These are phyloP conservation scores for Acacia acuminata DNA, from an alignment of 306 rosid genomes.

Conservation along the genomic window DNA sequence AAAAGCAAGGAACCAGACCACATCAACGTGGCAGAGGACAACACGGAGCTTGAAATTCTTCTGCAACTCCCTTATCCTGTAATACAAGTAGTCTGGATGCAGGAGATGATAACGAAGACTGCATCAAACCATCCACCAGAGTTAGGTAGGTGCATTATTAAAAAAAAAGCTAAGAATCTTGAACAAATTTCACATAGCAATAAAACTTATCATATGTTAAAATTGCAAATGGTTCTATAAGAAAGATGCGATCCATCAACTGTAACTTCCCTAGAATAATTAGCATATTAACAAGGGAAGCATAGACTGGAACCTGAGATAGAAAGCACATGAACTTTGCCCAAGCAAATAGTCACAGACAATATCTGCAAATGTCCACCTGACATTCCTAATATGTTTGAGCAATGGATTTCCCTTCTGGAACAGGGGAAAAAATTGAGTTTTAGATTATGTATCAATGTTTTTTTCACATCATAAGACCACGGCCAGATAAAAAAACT, in stretches of 20 bases:
- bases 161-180: background rate
- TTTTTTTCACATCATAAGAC: background rate
- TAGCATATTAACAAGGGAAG: background rate
- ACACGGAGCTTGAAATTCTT: conserved; percentile 91
- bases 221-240: background rate
- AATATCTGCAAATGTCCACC: conserved; percentile 90
- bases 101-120: conserved; percentile 97
- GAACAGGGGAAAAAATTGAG: background rate
- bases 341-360: conserved; percentile 91
- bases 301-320: conserved; percentile 67
- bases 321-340: conserved; percentile 88
- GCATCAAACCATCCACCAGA: conserved; percentile 44
- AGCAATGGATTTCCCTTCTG: conserved; percentile 97
- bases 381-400: conserved; percentile 90
- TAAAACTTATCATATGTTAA: background rate
- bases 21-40: conserved; percentile 90
- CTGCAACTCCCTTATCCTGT: conserved; percentile 90
- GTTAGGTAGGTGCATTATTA: conserved; percentile 20
- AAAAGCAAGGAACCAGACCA: conserved; percentile 52
- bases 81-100: conserved; percentile 92
- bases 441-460: background rate
- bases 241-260: background rate
- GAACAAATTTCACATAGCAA: conserved; percentile 22
- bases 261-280: conserved; percentile 17
- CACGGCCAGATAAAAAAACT: background rate